phyloP scores from a whole-genome alignment of 148 eudicot genomes.

The Amaranthus palmeri region DNA sequence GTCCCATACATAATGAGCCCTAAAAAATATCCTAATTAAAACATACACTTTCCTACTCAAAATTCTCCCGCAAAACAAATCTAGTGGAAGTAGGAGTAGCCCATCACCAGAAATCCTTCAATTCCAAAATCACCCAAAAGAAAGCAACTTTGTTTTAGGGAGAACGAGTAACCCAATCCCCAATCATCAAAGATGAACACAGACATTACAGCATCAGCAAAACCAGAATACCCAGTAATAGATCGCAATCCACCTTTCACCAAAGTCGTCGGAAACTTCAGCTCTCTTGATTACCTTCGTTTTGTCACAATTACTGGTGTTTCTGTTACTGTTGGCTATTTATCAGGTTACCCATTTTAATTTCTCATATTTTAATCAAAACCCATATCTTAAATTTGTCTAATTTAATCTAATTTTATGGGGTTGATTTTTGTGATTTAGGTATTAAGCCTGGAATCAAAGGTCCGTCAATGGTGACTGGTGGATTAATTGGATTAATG shows the following conservation, averaged over 20 bases:
- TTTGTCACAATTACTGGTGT: conserved; percentile 81
- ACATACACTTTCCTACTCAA: too few species aligned
- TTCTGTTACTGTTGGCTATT: conserved; percentile 87
- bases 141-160: background rate
- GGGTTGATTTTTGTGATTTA: conserved; percentile 20
- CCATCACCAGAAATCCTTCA: too few species aligned
- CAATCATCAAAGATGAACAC: conserved; percentile 58
- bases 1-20: too few species aligned
- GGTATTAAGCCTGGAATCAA: conserved; percentile 82
- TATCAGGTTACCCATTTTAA: conserved; percentile 47
- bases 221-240: conserved; percentile 80
- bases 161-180: too few species aligned
- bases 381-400: too few species aligned
- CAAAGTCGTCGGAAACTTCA: conserved; percentile 81
- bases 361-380: background rate
- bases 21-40: too few species aligned
- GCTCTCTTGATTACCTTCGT: conserved; percentile 83
- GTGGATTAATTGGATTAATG: conserved; percentile 80
- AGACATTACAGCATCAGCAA: conserved; percentile 82
- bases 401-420: background rate
- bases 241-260: conserved; percentile 97
- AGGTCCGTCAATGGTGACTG: conserved; percentile 96
- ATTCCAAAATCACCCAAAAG: background rate
- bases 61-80: too few species aligned
- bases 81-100: too few species aligned